These are phyloP conservation scores for Diplodia scrobiculata DNA, from an alignment of 2,329 filamentous ascomycete species.

Conservation along the genomic window DNA sequence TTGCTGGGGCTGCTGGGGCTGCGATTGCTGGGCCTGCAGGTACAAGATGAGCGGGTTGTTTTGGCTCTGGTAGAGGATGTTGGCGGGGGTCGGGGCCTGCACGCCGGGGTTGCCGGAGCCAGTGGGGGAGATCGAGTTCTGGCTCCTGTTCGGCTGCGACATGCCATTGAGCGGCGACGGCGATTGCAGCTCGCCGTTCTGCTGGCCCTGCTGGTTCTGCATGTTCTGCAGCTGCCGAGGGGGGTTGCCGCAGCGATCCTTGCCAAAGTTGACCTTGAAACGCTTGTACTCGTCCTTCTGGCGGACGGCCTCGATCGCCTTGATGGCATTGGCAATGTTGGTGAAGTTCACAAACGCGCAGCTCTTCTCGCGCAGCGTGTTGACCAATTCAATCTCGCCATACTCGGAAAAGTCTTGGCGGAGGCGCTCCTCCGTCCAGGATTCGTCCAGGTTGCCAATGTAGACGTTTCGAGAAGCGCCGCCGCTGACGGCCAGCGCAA, in stretches of 20 bases:
- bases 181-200: conserved; percentile 62
- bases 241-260: conserved; percentile 95
- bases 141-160: conserved; percentile 54
- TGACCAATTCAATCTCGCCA: conserved; percentile 96
- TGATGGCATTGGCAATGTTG: conserved; percentile 99
- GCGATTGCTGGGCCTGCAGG: conserved; percentile 76
- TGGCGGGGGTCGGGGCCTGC: conserved; percentile 66
- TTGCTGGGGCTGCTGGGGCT: conserved; percentile 66
- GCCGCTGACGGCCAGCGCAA: conserved; percentile 91
- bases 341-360: conserved; percentile 99
- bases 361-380: conserved; percentile 95
- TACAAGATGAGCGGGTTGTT: conserved; percentile 95
- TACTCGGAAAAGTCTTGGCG: conserved; percentile 97
- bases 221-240: conserved; percentile 76
- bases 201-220: conserved; percentile 62
- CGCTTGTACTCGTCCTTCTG: conserved; percentile 94
- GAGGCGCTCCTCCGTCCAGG: conserved; percentile 93
- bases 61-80: conserved; percentile 73
- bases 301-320: conserved; percentile 94
- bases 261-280: conserved; percentile 99
- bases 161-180: conserved; percentile 62
- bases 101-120: conserved; percentile 58
- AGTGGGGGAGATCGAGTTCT: conserved; percentile 60
- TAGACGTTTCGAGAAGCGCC: conserved; percentile 99
- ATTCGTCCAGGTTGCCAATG: conserved; percentile 94